phyloP scores from a whole-genome alignment of 495 filamentous ascomycete genomes.

The Tuber calosporum region DNA sequence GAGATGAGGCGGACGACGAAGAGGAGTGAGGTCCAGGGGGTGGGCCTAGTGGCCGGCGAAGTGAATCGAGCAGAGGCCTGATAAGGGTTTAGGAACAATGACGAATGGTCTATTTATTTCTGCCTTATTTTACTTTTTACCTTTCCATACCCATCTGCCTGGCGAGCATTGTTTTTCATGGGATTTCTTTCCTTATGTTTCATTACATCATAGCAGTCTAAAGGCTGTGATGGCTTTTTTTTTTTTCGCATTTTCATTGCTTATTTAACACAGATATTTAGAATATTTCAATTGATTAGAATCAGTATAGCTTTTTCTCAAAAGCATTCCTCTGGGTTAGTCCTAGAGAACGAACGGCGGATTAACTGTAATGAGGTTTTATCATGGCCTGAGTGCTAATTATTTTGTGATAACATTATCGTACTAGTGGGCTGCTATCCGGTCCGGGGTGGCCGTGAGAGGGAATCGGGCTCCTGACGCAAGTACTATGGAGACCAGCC shows the following conservation, averaged over 20 bases:
- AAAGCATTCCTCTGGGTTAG: neutral
- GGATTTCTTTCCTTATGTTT: neutral
- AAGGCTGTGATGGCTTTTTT: neutral
- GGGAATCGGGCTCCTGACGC: neutral
- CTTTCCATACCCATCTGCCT: neutral
- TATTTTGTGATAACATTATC: neutral
- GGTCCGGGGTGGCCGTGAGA: neutral
- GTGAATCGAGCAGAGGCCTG: constrained; percentile 18
- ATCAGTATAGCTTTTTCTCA: neutral
- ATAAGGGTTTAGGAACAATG: neutral
- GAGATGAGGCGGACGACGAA: constrained; percentile 23
- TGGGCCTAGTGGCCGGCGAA: constrained; percentile 18
- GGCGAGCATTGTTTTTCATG: constrained; percentile 8
- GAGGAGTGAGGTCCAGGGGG: constrained; percentile 1
- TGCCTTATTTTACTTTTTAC: neutral
- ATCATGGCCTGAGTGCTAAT: neutral
- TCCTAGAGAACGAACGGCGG: neutral
- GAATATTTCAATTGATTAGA: neutral
- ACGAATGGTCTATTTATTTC: neutral
- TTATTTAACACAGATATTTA: neutral
- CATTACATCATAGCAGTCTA: neutral
- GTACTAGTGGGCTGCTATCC: neutral
- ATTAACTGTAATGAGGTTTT: no score
- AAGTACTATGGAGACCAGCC: neutral
- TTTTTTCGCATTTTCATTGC: neutral